Evolutionary conservation across 345 rosid genomes (phyloP), one percentile per base, ranked within the genome.

Genomic region (Clausena lansium): DNA sequence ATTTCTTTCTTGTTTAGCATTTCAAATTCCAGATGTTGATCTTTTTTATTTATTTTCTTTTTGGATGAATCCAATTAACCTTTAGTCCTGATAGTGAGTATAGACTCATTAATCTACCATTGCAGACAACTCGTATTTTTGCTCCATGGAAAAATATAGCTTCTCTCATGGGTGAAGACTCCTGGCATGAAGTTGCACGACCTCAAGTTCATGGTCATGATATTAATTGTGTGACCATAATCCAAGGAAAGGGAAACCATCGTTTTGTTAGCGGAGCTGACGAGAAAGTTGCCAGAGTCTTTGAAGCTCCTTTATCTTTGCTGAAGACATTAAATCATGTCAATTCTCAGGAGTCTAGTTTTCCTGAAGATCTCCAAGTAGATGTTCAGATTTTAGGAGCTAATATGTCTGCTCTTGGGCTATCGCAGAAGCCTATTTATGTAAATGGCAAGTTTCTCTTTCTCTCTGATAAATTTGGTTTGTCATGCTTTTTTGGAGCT

Each of bases 141-240:
- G 92, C 93, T 54, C 88, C 97, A 68, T 96, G 98, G 99, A 36
- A 89, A 87, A 86, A 63, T 75, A 86, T 77, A 62, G 83, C 83
- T 32, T 80, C 85, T 73, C 74, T 30, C 55, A 66, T 22, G 11
- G 83, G 78, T 58, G 82, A 71, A 73, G 88, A 85, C 79, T 84
- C 86, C 67, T 92, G 97, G 97, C 94, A 94, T 86, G 99, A 96
- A 89, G 85, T 96, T 41, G 92, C 95, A 55, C 92, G 97, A 52
- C 99, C 99, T 79, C 98, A 96, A 86, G 86, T 96, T 85, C 99
- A 96, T 81, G 99, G 99, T 30, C 99, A 96, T 73, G 98, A 94
- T 81, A 91, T 96, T 64, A 92, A 92, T 63, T 93, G 95, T 83
- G 93, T 86, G 72, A 82, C 89, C 79, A 86, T 92, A 78, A 88